These are phyloP conservation scores for Sarocladium strictum DNA, from an alignment of 2,329 filamentous ascomycete genomes.

Conservation along the genomic window DNA sequence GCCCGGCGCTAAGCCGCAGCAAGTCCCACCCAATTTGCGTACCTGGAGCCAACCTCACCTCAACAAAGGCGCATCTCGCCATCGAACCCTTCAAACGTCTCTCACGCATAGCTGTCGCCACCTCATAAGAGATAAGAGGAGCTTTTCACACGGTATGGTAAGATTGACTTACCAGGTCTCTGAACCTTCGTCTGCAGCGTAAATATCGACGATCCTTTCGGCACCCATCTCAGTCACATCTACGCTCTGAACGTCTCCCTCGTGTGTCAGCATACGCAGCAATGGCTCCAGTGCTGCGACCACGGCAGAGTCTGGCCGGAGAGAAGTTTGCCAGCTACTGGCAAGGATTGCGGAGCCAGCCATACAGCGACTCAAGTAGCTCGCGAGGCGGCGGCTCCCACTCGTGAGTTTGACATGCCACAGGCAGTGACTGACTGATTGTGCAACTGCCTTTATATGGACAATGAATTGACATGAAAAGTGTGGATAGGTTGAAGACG, in stretches of 20 bases:
- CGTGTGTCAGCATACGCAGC: no score
- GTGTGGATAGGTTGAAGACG: conserved; percentile 57
- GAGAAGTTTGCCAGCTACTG: conserved; percentile 65
- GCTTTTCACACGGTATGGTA: no score
- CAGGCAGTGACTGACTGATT: not conserved
- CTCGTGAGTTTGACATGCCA: conserved; percentile 17
- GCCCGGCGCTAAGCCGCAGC: not conserved
- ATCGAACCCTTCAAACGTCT: not conserved
- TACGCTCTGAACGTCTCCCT: no score
- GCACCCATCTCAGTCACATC: no score
- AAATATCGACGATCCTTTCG: not conserved
- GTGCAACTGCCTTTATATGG: not conserved
- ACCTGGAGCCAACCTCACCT: conserved; percentile 3
- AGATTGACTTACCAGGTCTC: no score
- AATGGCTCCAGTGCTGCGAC: conserved; percentile 38
- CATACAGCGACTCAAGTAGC: conserved; percentile 58
- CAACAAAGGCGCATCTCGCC: not conserved
- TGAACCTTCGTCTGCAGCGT: not conserved
- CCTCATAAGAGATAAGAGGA: not conserved
- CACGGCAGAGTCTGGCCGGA: conserved; percentile 56
- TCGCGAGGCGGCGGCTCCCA: conserved; percentile 35
- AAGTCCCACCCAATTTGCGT: not conserved
- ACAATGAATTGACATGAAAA: not conserved
- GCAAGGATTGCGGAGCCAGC: conserved; percentile 60
- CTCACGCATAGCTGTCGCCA: not conserved